Evolutionary conservation across 2,329 filamentous ascomycete species (phyloP), one percentile per base, ranked within the genome.

Genomic region (Trichophyton schoenleinii): DNA sequence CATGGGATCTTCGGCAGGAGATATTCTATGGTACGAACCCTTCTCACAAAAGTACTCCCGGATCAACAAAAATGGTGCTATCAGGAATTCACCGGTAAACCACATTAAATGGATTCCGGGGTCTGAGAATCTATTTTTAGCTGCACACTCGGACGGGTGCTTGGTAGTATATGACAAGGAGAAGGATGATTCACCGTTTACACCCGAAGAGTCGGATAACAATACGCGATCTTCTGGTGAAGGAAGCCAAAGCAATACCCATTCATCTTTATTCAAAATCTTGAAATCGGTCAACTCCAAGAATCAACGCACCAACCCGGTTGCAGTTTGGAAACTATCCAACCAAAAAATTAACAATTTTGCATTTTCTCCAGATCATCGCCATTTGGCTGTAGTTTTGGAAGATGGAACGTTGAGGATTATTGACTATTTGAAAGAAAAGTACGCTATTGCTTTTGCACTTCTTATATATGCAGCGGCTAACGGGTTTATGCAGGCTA

Each of bases 11-110:
- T 96, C 92, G 5, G 95, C 91, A 0, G 91, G 91, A 44, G 94
- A 99, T 73, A 91, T 99, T 57, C 92, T 99, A 64, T 99, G 94
- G 94, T 97, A 94, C 79, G 94, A 99, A 74, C 91, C 94, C 9
- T 89, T 96, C 69, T 92, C 91, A 44, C 92, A 97, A 69, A 91
- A 95, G 71, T 99, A 99, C 73, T 89, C 90, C 2, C 86, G 94
- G 20, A 81, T 99, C 69, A 99, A 99, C 72, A 99, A 99, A 77
- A 97, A 97, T 72, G 92, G 92, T 25, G 83, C 88, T 61, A 95
- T 97, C 73, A 96, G 95, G 68, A 81, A 83, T 58, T 90, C 89
- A 0, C 86, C 92, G 0, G 87, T 97, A 1, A 87, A 88, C 0
- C 85, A 92, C 64, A 95, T 99, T 65, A 83, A 84, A 70, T 99